These are phyloP conservation scores for Exophiala sp. DNA, from an alignment of 2,329 filamentous ascomycete species.

Conservation along the genomic window DNA sequence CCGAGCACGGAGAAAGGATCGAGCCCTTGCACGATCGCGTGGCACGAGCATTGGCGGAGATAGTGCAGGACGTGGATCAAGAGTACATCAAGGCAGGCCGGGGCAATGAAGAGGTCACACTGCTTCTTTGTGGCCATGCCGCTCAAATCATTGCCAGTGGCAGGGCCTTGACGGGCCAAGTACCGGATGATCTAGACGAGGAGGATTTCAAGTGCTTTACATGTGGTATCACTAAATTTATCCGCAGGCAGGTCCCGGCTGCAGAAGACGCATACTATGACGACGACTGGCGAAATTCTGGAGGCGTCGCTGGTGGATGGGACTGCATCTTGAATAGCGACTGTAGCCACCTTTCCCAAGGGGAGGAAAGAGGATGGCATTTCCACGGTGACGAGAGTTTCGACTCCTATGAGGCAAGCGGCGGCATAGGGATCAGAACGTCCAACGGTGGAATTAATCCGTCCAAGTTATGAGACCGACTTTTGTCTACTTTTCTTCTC, in stretches of 20 bases:
- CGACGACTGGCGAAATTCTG: slow-evolving; percentile 28
- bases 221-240: slow-evolving; percentile 69
- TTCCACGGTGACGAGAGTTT: slow-evolving; percentile 45
- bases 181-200: slow-evolving; percentile 63
- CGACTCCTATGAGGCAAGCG: slow-evolving; percentile 31
- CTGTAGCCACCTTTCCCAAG: slow-evolving; percentile 71
- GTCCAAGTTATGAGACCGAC: slow-evolving; percentile 13
- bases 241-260: slow-evolving; percentile 38
- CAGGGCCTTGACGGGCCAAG: slow-evolving; percentile 67
- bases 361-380: slow-evolving; percentile 77
- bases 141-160: slow-evolving; percentile 84
- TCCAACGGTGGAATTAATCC: slow-evolving; percentile 11
- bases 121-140: slow-evolving; percentile 83
- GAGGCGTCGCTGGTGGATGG: slow-evolving; percentile 70
- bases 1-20: slow-evolving; percentile 70
- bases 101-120: slow-evolving; percentile 56
- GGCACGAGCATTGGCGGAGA: slow-evolving; percentile 50
- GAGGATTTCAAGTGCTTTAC: slow-evolving; percentile 85
- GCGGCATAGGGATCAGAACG: slow-evolving; percentile 28
- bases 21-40: slow-evolving; percentile 72
- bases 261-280: slow-evolving; percentile 31
- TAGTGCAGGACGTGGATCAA: slow-evolving; percentile 36
- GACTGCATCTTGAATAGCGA: slow-evolving; percentile 73
- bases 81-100: slow-evolving; percentile 34
- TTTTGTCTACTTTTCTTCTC: neutral